Evolutionary conservation across 495 filamentous ascomycete species (phyloP).

Genomic region (Hyphodiscus hymeniophilus): DNA sequence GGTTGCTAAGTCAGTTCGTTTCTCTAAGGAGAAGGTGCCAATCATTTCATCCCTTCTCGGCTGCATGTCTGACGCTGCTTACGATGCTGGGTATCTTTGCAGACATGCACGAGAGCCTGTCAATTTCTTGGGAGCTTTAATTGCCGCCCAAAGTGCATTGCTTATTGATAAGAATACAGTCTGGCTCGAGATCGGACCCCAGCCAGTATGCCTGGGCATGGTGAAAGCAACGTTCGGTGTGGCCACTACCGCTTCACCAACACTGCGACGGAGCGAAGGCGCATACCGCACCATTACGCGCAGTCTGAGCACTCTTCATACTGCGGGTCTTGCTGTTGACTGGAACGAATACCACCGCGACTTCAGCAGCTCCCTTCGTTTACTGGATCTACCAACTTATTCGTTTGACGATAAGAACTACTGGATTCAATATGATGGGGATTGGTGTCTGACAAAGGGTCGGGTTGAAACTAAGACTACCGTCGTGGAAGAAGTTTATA

Average conservation of each 20-base stretch:
- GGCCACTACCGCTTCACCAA: conserved; percentile 48
- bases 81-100: conserved; percentile 55
- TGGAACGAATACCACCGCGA: conserved; percentile 78
- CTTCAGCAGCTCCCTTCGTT: conserved; percentile 49
- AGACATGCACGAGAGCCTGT: conserved; percentile 65
- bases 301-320: conserved; percentile 53
- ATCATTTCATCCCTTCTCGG: conserved; percentile 64
- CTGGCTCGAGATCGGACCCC: conserved; percentile 62
- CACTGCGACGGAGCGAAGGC: conserved; percentile 41
- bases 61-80: conserved; percentile 45
- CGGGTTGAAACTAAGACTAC: conserved; percentile 48
- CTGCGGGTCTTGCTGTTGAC: conserved; percentile 55
- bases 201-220: conserved; percentile 62
- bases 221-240: conserved; percentile 57
- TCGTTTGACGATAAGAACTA: conserved; percentile 75
- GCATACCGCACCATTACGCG: conserved; percentile 57
- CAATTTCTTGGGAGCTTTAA: conserved; percentile 59
- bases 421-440: conserved; percentile 72
- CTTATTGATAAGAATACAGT: conserved; percentile 47
- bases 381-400: conserved; percentile 66
- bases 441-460: conserved; percentile 63
- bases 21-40: conserved; percentile 53
- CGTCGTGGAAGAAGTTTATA: conserved; percentile 34
- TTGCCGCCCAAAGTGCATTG: conserved; percentile 40
- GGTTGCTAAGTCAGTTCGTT: conserved; percentile 46